Percentiles rank a stretch among this genome's conserved stretches.
These are phyloP conservation scores for Talaromyces rugulosus DNA, from an alignment of 2,329 filamentous ascomycete genomes.

Conservation along the genomic window DNA sequence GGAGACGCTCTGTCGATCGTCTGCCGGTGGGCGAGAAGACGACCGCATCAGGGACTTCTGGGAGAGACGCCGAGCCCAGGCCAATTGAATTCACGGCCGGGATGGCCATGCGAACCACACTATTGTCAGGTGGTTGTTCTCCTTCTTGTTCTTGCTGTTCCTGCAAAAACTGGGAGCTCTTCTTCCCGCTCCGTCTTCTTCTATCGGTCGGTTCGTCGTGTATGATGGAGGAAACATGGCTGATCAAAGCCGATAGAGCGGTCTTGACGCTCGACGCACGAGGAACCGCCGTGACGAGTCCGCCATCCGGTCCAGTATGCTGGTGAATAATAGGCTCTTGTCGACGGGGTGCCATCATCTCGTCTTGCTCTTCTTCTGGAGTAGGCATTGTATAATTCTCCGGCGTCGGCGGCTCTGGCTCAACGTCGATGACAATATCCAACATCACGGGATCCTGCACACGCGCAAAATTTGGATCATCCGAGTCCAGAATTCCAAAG, in stretches of 20 bases:
- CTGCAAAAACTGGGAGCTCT: background rate
- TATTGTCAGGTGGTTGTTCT: background rate
- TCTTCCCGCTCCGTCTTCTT: background rate
- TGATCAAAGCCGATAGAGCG: constrained; percentile 45
- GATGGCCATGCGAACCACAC: constrained; percentile 35
- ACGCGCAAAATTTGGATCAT: constrained; percentile 79
- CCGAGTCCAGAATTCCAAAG: constrained; percentile 58
- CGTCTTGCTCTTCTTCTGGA: constrained; percentile 26
- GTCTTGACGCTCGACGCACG: constrained; percentile 34
- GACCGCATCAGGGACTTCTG: constrained; percentile 57
- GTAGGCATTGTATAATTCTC: constrained; percentile 26
- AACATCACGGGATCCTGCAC: constrained; percentile 68
- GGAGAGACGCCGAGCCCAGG: constrained; percentile 61
- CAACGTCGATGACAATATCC: constrained; percentile 65
- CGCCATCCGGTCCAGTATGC: constrained; percentile 19
- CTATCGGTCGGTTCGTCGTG: constrained; percentile 31
- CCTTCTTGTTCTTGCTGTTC: background rate
- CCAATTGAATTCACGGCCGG: constrained; percentile 50
- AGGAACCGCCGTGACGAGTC: constrained; percentile 22
- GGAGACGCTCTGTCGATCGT: constrained; percentile 48
- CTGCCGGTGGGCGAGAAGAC: constrained; percentile 29
- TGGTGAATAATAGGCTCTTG: constrained; percentile 17
- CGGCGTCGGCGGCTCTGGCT: constrained; percentile 23
- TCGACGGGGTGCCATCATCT: constrained; percentile 21
- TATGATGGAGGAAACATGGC: constrained; percentile 49